A percentile compares a stretch with the other conserved stretches of the same genome.
Evolutionary conservation across 768 basidiomycete genomes (phyloP).

Genomic region (Boletus subparvulus): DNA sequence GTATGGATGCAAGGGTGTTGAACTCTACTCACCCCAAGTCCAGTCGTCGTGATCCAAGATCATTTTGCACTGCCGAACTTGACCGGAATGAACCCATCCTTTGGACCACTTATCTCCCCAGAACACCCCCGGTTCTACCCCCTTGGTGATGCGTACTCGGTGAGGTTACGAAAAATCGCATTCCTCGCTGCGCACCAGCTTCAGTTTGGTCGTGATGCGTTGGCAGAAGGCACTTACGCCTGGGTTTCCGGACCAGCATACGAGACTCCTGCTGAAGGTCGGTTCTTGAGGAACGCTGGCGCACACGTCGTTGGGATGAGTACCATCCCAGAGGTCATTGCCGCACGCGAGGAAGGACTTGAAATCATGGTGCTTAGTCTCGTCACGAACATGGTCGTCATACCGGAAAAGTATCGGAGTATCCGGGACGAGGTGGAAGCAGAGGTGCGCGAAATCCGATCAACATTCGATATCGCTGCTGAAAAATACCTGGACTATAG

Average conservation of each 20-base stretch:
- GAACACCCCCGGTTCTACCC: conserved; percentile 76
- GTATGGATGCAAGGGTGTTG: conserved; percentile 21
- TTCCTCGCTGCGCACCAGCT: conserved; percentile 73
- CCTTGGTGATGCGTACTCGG: conserved; percentile 80
- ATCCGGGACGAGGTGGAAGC: conserved; percentile 74
- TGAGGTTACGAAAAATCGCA: conserved; percentile 62
- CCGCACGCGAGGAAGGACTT: conserved; percentile 71
- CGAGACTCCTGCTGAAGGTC: conserved; percentile 85
- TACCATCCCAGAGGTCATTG: conserved; percentile 86
- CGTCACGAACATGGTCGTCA: conserved; percentile 83
- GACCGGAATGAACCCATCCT: conserved; percentile 74
- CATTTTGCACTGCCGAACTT: conserved; percentile 81
- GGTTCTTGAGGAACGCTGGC: conserved; percentile 69
- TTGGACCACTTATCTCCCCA: conserved; percentile 64
- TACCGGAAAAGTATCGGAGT: conserved; percentile 62
- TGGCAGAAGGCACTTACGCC: conserved; percentile 83
- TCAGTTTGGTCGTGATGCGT: conserved; percentile 47
- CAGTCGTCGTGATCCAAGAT: conserved; percentile 83
- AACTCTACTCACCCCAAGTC: conserved; percentile 5
- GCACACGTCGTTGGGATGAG: conserved; percentile 96
- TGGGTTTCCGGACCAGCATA: conserved; percentile 92
- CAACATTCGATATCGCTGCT: not conserved
- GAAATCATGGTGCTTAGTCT: conserved; percentile 79
- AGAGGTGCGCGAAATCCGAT: conserved; percentile 49
- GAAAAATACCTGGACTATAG: conserved; percentile 35